Conservation (phyloP, 202 grass and related monocot species). For the Cymbopogon flexuosus region DNA sequence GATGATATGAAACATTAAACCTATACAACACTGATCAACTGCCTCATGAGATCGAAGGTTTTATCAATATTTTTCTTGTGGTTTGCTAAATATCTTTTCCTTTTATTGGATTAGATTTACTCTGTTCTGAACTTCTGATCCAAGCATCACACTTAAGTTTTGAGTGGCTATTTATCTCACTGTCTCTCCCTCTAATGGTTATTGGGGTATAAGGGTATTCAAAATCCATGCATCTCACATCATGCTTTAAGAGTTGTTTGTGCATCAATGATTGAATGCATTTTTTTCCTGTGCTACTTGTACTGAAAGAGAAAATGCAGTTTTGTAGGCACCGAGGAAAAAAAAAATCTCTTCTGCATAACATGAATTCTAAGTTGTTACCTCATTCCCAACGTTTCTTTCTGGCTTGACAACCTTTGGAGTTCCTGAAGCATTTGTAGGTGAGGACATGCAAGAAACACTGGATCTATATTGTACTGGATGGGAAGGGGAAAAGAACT, state of each 20-base stretch:
- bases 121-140: constrained; percentile 31
- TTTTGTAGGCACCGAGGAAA: not conserved
- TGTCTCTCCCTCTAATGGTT: not conserved
- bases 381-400: constrained; percentile 70
- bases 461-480: not conserved
- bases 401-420: constrained; percentile 93
- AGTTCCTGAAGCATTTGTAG: constrained; percentile 56
- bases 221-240: not conserved
- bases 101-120: not conserved
- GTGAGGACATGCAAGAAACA: not conserved
- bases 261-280: not conserved
- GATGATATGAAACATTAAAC: not conserved
- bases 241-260: not conserved
- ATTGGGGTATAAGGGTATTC: no score
- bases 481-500: not conserved
- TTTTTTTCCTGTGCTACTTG: not conserved
- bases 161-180: not conserved
- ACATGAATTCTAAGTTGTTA: constrained; percentile 7
- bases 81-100: not conserved
- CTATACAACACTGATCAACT: not conserved
- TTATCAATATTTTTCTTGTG: constrained; percentile 10
- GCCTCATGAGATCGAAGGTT: not conserved
- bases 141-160: not conserved
- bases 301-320: not conserved
- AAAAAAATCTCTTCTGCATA: not conserved